Conservation (phyloP, 306 rosid species). For the Vigna angularis region DNA sequence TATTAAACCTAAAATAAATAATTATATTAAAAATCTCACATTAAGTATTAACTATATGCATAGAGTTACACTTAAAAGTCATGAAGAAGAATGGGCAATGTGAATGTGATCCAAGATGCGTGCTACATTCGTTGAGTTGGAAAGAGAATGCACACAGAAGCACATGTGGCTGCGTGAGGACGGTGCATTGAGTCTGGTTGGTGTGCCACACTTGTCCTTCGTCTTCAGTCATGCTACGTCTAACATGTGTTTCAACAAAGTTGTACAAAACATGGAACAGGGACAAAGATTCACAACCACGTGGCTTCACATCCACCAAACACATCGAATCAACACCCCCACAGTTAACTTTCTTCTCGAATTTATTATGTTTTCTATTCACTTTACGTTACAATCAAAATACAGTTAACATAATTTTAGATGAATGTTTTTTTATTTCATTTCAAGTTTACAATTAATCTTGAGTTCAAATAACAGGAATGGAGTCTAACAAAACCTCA, state of each 20-base stretch:
- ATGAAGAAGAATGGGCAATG: background rate
- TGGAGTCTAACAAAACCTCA: no score
- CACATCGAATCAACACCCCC: conserved; percentile 11
- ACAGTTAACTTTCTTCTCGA: background rate
- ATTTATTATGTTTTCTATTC: background rate
- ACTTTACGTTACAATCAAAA: no score
- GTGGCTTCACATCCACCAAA: conserved; percentile 52
- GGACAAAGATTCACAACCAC: conserved; percentile 46
- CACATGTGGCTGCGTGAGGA: background rate
- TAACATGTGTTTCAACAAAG: conserved; percentile 27
- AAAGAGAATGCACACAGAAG: background rate
- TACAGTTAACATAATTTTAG: background rate
- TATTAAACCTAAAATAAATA: no score
- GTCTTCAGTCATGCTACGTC: background rate
- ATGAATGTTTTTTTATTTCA: no score
- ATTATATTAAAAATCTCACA: no score
- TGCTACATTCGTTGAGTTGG: conserved; percentile 10
- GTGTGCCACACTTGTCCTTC: background rate
- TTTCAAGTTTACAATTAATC: no score
- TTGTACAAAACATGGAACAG: background rate
- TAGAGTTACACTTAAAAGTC: no score
- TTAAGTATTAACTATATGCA: no score
- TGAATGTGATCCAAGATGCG: conserved; percentile 31
- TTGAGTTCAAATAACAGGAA: no score
- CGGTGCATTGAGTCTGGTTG: background rate